Percentiles rank a stretch among this genome's conserved stretches.
Evolutionary conservation across 768 basidiomycete species (phyloP).

Genomic region (Neoboletus magnificus): DNA sequence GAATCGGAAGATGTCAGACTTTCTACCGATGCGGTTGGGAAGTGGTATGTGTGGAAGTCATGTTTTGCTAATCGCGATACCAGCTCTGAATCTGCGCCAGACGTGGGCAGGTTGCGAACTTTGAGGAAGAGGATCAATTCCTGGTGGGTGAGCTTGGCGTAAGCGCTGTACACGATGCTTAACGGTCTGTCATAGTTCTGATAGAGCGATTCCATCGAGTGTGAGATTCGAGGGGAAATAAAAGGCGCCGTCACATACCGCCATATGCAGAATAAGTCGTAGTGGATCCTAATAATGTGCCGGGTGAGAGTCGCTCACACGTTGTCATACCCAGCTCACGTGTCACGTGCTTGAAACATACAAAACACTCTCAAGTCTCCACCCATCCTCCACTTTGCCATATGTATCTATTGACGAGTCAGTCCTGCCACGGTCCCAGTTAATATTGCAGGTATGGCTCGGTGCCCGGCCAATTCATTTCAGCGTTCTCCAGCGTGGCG

Average conservation of each 20-base stretch:
- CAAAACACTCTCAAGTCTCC: too few species aligned
- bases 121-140: constrained; percentile 76
- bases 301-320: constrained; percentile 4
- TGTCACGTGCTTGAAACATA: not conserved
- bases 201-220: constrained; percentile 12
- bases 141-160: constrained; percentile 59
- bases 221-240: constrained; percentile 6
- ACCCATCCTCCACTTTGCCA: not conserved
- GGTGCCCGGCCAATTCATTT: not conserved
- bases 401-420: not conserved
- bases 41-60: constrained; percentile 71
- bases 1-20: constrained; percentile 25
- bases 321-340: not conserved
- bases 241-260: constrained; percentile 33
- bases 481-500: not conserved
- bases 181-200: constrained; percentile 29
- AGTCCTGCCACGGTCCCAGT: not conserved
- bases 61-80: constrained; percentile 70
- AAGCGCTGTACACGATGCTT: constrained; percentile 61
- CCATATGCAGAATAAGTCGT: constrained; percentile 29
- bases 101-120: constrained; percentile 64
- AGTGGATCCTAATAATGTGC: constrained; percentile 3
- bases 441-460: not conserved
- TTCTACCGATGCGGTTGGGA: constrained; percentile 35
- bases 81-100: constrained; percentile 61